Evolutionary conservation across 441 rosid genomes (phyloP).

Genomic region (Rhodomyrtus psidioides): DNA sequence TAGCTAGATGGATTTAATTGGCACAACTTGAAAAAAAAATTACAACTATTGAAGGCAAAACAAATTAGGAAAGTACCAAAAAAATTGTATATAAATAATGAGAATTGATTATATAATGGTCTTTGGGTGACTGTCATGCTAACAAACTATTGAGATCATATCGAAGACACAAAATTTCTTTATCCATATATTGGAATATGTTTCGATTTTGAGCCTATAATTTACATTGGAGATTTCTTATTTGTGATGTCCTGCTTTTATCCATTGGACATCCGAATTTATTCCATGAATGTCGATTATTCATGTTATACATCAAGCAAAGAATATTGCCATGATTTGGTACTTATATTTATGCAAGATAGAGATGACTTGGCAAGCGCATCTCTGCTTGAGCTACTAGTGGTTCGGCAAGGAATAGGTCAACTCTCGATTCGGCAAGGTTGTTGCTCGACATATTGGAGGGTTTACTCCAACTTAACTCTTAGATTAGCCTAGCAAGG

Average conservation of each 20-base stretch:
- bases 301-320: not conserved
- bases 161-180: not conserved
- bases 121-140: too few species aligned
- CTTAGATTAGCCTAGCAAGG: not conserved
- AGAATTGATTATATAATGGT: too few species aligned
- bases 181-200: not conserved
- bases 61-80: too few species aligned
- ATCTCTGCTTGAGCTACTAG: not conserved
- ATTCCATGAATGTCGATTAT: not conserved
- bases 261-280: not conserved
- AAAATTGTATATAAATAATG: too few species aligned
- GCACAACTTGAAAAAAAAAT: not conserved
- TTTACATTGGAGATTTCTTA: not conserved
- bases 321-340: not conserved
- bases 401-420: not conserved
- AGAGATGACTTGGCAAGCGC: not conserved
- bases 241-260: not conserved
- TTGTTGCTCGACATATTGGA: not conserved
- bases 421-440: not conserved
- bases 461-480: not conserved
- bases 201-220: not conserved
- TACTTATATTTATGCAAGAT: not conserved
- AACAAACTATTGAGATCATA: too few species aligned
- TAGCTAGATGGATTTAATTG: too few species aligned
- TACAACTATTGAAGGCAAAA: too few species aligned